Evolutionary conservation across 2,329 filamentous ascomycete species (phyloP), one percentile per base, ranked within the genome.

Genomic region (Torrubiella hemipterigena): DNA sequence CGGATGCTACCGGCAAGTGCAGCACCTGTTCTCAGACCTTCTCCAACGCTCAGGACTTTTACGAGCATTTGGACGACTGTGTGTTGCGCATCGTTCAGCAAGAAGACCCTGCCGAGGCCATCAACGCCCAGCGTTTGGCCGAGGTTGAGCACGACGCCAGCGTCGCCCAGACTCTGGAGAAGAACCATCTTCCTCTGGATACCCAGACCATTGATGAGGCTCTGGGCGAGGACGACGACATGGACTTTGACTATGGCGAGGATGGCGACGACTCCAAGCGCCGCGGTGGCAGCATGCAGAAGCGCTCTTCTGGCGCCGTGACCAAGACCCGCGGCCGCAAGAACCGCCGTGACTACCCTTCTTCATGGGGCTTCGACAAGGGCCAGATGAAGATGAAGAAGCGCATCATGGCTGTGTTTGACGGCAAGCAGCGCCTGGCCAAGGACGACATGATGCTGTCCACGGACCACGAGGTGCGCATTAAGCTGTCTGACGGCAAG

Each of bases 401-500:
- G 73, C 82, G 91, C 17, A 85, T 95, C 33, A 68, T 96, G 47
- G 85, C 85, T 41, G 83, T 93, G 14, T 98, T 93, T 48, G 86
- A 96, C 49, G 91, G 91, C 1, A 70, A 70, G 12, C 77, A 87
- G 32, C 77, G 89, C 25, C 69, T 98, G 30, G 91, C 83, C 72
- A 96, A 96, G 64, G 91, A 98, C 51, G 91, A 98, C 59, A 91
- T 96, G 85, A 93, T 95, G 86, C 77, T 98, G 30, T 85, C 87
- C 44, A 86, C 82, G 12, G 86, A 94, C 46, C 87, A 91, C 48
- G 91, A 98, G 59, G 85, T 96, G 22, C 84, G 89, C 49, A 68
- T 94, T 54, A 77, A 77, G 55, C 68, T 95, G 13, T 72, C 72
- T 16, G 80, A 84, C 49, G 73, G 73, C 48, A 76, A 81, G 47